Base-by-base conservation (phyloP, 306 rosid species). In the Trifolium pratense region DNA sequence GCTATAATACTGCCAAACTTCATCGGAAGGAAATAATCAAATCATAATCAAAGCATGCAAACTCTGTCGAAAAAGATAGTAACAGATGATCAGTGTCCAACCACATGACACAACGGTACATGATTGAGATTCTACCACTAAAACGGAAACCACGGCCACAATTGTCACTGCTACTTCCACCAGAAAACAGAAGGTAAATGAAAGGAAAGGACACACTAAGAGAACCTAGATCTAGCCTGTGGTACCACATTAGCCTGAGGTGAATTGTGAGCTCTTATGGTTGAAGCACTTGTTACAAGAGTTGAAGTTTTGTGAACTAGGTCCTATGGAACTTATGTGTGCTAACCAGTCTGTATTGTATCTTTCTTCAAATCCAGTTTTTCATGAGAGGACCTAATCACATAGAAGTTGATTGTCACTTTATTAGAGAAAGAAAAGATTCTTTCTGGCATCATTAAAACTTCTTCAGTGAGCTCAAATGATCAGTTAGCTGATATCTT, bases 1-100 rank as follows among this genome's bases (percentile, higher is more conserved):
- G 51, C 17, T 63, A 17, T 17, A 32, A 18, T 18, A 37, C 49
- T 37, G 29, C 17, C 36, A 21, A 39, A 17, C 52, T 64, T 91
- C 70, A 75, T 84, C 68, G 13, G 21, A 61, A 4, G 67, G 18
- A 61, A 34, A 61, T 34, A 61, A 61, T 61, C 46, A 16, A 34
- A 32, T 10, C 45, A 34, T 16, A 61, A 16, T 9, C 45, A 12
- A 16, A 16, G 13, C 4, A 16, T 31, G 66, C 21, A 34, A 62
- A 62, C 21, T 31, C 43, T 34, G 26, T 16, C 17, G 14, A 32
- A 32, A 59, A 60, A 1, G 66, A 7, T 32, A n/a, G 6, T n/a
- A 61, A 34, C 46, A 61, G 67, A 61, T 61, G 43, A 61, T 61
- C 15, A 4, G n/a, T 32, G 45, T 34, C 67, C 45, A 32, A 32